Conservation (phyloP, 1,284 basidiomycete species). For the Veloboletus limbatus region DNA sequence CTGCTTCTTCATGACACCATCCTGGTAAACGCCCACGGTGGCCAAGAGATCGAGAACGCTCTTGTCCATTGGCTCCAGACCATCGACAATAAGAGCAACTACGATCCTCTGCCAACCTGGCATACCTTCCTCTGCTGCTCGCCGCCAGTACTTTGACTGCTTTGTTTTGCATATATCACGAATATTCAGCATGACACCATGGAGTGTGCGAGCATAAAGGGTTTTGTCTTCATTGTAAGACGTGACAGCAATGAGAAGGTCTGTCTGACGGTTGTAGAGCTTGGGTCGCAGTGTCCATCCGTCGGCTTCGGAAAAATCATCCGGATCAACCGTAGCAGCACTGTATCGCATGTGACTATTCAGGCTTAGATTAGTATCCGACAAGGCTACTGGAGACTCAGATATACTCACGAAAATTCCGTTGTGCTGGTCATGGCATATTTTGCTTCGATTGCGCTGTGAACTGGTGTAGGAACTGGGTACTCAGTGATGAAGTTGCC, state of each 20-base stretch:
- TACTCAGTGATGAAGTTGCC: conserved; percentile 92
- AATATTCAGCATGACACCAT: conserved; percentile 97
- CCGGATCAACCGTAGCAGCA: conserved; percentile 91
- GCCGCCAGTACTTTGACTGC: conserved; percentile 91
- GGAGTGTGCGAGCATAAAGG: conserved; percentile 87
- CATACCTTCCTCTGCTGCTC: conserved; percentile 79
- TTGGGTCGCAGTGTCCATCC: conserved; percentile 85
- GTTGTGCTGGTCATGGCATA: conserved; percentile 71
- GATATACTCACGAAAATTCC: conserved; percentile 76
- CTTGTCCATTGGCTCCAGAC: conserved; percentile 95
- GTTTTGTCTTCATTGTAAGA: conserved; percentile 93
- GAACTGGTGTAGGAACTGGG: conserved; percentile 84
- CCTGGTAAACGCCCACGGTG: conserved; percentile 88
- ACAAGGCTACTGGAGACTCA: conserved; percentile 1
- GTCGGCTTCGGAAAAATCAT: conserved; percentile 82
- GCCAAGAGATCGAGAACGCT: conserved; percentile 85
- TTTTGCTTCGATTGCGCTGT: conserved; percentile 81
- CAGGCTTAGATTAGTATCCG: conserved; percentile 13
- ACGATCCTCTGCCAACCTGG: conserved; percentile 93
- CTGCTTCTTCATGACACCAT: conserved; percentile 95
- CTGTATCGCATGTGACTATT: conserved; percentile 87
- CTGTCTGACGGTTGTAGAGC: conserved; percentile 87
- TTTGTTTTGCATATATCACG: conserved; percentile 98
- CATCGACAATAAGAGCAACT: conserved; percentile 91
- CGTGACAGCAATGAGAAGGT: conserved; percentile 89